These are phyloP conservation scores for Laetiporus sulphureus DNA, from an alignment of 1,284 basidiomycete species.

Conservation along the genomic window DNA sequence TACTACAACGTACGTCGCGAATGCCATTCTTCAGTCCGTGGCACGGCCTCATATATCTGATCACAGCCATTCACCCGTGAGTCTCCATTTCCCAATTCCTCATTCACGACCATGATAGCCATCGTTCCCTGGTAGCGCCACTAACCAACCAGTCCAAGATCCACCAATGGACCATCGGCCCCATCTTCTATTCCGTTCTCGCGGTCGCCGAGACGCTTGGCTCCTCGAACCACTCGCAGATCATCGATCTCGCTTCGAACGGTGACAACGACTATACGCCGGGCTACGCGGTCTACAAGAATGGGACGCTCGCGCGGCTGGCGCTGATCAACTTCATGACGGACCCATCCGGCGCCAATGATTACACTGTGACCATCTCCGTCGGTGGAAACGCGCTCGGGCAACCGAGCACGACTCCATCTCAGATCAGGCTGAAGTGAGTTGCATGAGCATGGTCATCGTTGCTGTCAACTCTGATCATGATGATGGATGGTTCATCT, in stretches of 20 bases:
- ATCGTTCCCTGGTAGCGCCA: constrained; percentile 35
- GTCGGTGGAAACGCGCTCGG: constrained; percentile 37
- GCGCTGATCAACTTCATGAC: constrained; percentile 66
- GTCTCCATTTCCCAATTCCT: constrained; percentile 4
- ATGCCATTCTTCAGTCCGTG: not conserved
- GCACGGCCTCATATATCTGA: not conserved
- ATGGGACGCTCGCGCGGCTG: constrained; percentile 46
- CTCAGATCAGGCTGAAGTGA: constrained; percentile 50
- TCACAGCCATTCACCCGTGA: constrained; percentile 38
- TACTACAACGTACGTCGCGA: constrained; percentile 52
- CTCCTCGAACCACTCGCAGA: constrained; percentile 45
- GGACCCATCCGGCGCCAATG: constrained; percentile 44
- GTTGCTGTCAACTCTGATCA: too few relatives aligned
- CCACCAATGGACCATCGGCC: constrained; percentile 57
- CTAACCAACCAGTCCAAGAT: constrained; percentile 53
- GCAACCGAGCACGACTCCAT: constrained; percentile 30
- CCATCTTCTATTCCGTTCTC: constrained; percentile 65
- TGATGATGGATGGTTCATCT: too few relatives aligned
- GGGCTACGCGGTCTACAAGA: constrained; percentile 69
- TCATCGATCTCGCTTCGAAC: constrained; percentile 55
- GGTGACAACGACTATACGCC: constrained; percentile 48
- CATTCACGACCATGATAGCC: not conserved
- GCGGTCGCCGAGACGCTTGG: constrained; percentile 66
- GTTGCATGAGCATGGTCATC: too few relatives aligned
- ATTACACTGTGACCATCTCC: constrained; percentile 39